phyloP scores from a whole-genome alignment of 257 asterid species.

The Lithospermum erythrorhizon region DNA sequence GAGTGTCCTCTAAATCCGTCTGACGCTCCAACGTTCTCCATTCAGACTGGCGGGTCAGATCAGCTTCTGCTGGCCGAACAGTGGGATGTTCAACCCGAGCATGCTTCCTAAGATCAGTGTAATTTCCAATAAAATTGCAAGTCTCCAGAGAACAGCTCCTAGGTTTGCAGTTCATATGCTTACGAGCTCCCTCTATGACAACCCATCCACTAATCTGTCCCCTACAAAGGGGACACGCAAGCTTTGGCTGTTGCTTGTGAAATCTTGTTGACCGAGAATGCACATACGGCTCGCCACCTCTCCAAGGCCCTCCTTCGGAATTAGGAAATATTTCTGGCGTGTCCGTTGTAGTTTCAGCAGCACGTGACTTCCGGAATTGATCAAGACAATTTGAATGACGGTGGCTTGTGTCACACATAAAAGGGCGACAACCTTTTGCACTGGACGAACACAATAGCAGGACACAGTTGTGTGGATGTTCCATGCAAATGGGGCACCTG shows the following conservation, averaged over 20 bases:
- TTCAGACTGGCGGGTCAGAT: constrained; percentile 32
- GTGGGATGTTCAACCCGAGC: constrained; percentile 59
- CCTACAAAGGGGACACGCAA: constrained; percentile 71
- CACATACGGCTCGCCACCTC: constrained; percentile 8
- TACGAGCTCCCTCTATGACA: constrained; percentile 36
- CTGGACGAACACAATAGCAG: constrained; percentile 49
- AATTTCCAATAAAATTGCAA: constrained; percentile 47
- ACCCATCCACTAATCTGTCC: constrained; percentile 44
- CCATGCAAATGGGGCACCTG: constrained; percentile 67
- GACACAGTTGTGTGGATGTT: constrained; percentile 62
- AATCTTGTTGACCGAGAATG: constrained; percentile 8
- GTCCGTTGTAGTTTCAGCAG: constrained; percentile 14
- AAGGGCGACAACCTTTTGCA: constrained; percentile 63
- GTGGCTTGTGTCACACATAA: constrained; percentile 71
- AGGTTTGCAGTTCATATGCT: constrained; percentile 38
- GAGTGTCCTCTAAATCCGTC: constrained; percentile 43
- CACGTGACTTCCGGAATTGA: constrained; percentile 37
- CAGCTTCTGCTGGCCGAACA: constrained; percentile 44
- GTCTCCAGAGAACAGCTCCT: constrained; percentile 63
- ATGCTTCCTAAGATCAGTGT: constrained; percentile 55
- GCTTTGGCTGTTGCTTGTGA: constrained; percentile 12
- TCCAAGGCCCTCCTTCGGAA: not conserved
- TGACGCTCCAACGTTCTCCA: constrained; percentile 50
- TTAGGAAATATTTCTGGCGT: constrained; percentile 5
- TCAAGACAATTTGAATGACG: constrained; percentile 75